Conservation (phyloP, 2,329 filamentous ascomycete species). For the Alternaria solani region DNA sequence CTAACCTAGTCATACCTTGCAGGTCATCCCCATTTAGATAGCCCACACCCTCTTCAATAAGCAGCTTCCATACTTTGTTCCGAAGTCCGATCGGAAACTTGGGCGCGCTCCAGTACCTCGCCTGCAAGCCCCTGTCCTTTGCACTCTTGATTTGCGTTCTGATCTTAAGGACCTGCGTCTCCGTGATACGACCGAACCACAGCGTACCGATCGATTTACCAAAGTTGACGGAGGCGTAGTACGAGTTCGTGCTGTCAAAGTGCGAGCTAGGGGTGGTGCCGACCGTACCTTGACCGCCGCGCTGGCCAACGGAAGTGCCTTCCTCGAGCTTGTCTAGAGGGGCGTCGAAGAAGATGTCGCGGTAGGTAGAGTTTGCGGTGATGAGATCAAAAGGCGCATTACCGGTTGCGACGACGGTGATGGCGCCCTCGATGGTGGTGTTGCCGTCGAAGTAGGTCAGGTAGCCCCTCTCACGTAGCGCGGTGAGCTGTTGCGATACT, state of each 20-base stretch:
- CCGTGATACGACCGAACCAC: constrained; percentile 58
- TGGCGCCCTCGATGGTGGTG: constrained; percentile 51
- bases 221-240: constrained; percentile 71
- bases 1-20: constrained; percentile 55
- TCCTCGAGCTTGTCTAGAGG: constrained; percentile 54
- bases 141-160: constrained; percentile 62
- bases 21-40: constrained; percentile 68
- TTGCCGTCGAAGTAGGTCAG: constrained; percentile 61
- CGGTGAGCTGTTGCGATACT: constrained; percentile 53
- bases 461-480: constrained; percentile 59
- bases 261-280: constrained; percentile 49
- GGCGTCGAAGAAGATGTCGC: constrained; percentile 66
- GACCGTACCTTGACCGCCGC: constrained; percentile 56
- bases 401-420: constrained; percentile 64
- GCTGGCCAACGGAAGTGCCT: constrained; percentile 3
- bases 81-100: constrained; percentile 63
- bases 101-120: constrained; percentile 65
- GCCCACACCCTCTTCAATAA: constrained; percentile 64
- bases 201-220: constrained; percentile 60
- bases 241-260: constrained; percentile 64
- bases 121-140: constrained; percentile 61
- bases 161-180: constrained; percentile 56
- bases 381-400: constrained; percentile 61
- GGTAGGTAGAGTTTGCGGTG: constrained; percentile 56
- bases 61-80: constrained; percentile 63